Percentiles rank a stretch among this genome's conserved stretches.
These are phyloP conservation scores for Samsoniella hepiali DNA, from an alignment of 2,329 filamentous ascomycete species.

Conservation along the genomic window DNA sequence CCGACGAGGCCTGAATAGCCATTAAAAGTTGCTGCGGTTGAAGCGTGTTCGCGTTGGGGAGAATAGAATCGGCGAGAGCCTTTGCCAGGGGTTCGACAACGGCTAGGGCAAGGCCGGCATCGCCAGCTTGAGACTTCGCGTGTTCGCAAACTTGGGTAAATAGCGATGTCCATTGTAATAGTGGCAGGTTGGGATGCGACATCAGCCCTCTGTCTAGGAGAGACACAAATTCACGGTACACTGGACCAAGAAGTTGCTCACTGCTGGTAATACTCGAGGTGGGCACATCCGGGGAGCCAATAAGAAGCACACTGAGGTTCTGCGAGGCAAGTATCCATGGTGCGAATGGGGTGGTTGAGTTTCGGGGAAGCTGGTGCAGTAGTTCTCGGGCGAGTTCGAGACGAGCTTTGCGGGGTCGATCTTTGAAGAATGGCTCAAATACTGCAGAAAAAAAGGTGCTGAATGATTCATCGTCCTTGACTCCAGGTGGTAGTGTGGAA, in stretches of 20 bases:
- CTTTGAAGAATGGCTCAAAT: constrained; percentile 57
- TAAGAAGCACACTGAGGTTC: constrained; percentile 42
- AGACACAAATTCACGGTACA: constrained; percentile 66
- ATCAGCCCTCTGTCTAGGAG: constrained; percentile 63
- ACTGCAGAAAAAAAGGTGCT: constrained; percentile 47
- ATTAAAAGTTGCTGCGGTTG: not conserved
- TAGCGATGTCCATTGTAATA: constrained; percentile 49
- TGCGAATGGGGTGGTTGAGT: constrained; percentile 44
- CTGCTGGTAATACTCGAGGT: constrained; percentile 25
- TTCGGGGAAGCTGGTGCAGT: constrained; percentile 46
- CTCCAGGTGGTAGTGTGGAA: constrained; percentile 46
- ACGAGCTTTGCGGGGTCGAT: constrained; percentile 43
- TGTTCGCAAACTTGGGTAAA: constrained; percentile 55
- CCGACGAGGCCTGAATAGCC: constrained; percentile 31
- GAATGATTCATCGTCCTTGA: constrained; percentile 45
- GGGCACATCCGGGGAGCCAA: constrained; percentile 26
- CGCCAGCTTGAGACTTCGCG: constrained; percentile 61
- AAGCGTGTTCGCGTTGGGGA: constrained; percentile 18
- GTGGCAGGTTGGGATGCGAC: constrained; percentile 46
- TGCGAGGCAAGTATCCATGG: constrained; percentile 52
- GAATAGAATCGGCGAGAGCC: constrained; percentile 40
- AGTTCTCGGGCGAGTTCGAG: constrained; percentile 50
- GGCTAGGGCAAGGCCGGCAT: constrained; percentile 62
- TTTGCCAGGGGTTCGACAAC: constrained; percentile 71
- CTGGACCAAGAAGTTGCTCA: constrained; percentile 55